These are phyloP conservation scores for Penicillium sp. DNA, from an alignment of 2,329 filamentous ascomycete genomes.

Conservation along the genomic window DNA sequence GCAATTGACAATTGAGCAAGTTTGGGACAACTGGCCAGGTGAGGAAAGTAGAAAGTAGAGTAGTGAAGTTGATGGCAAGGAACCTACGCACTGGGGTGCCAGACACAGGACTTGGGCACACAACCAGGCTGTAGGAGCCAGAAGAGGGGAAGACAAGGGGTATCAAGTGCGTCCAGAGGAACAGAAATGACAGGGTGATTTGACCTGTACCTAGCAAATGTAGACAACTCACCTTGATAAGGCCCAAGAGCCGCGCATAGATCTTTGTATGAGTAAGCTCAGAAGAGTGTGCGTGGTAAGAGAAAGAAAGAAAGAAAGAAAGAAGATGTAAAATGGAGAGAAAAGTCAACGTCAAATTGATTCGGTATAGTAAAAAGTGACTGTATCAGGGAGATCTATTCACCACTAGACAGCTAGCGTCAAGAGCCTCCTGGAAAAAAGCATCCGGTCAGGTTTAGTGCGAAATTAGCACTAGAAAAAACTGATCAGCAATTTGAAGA, in stretches of 20 bases:
- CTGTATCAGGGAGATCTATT: background rate
- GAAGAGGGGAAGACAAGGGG: background rate
- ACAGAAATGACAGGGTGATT: background rate
- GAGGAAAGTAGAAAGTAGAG: too few species aligned
- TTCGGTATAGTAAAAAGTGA: background rate
- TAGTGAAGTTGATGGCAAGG: background rate
- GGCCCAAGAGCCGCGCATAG: constrained; percentile 4
- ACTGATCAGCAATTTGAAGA: background rate
- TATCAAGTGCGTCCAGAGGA: background rate
- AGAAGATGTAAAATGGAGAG: background rate
- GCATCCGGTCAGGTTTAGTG: background rate
- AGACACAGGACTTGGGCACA: background rate
- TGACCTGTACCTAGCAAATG: background rate
- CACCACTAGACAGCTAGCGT: background rate
- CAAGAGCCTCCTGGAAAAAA: background rate
- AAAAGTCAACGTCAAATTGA: background rate
- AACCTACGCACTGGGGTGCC: too few species aligned
- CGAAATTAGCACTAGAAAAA: background rate
- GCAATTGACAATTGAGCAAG: too few species aligned
- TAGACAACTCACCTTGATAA: background rate
- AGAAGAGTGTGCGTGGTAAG: background rate
- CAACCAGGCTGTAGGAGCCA: background rate
- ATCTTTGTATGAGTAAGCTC: background rate
- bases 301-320: background rate
- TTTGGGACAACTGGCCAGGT: background rate